Percentiles rank a stretch among this genome's conserved stretches.
These are phyloP conservation scores for Nemophila menziesii DNA, from an alignment of 257 asterid genomes.

Conservation along the genomic window DNA sequence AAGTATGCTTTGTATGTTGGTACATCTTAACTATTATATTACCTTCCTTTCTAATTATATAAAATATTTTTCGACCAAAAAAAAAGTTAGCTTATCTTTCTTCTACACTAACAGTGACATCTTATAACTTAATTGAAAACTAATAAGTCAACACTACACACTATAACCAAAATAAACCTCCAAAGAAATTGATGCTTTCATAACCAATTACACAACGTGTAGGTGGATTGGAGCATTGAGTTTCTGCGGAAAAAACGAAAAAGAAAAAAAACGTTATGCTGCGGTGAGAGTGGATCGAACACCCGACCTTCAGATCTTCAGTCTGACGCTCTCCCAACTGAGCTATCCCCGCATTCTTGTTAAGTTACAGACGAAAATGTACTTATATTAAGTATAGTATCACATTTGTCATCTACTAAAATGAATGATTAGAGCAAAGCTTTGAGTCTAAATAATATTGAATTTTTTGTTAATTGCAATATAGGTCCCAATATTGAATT, in stretches of 20 bases:
- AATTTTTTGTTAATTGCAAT: no score
- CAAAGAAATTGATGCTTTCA: background rate
- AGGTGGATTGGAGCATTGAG: background rate
- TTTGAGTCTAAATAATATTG: no score
- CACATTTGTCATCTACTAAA: background rate
- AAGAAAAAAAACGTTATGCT: background rate
- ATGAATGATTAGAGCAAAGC: background rate
- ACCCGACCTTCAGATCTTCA: conserved; percentile 86
- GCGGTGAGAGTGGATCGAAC: conserved; percentile 99
- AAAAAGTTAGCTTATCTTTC: no score
- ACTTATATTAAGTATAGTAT: no score
- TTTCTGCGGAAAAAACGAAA: no score
- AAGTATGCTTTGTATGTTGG: no score
- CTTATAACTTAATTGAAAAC: background rate
- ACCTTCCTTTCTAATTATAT: no score
- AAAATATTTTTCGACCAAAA: no score
- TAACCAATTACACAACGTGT: background rate
- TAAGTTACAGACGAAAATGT: no score
- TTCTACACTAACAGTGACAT: background rate
- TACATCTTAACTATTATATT: no score
- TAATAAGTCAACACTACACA: background rate
- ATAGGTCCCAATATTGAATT: no score
- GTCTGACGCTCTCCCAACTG: conserved; percentile 98
- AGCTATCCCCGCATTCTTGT: conserved; percentile 62
- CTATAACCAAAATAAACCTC: background rate